Evolutionary conservation across 331 rosid genomes (phyloP), one percentile per base, ranked within the genome.

Genomic region (Quercus lobata): DNA sequence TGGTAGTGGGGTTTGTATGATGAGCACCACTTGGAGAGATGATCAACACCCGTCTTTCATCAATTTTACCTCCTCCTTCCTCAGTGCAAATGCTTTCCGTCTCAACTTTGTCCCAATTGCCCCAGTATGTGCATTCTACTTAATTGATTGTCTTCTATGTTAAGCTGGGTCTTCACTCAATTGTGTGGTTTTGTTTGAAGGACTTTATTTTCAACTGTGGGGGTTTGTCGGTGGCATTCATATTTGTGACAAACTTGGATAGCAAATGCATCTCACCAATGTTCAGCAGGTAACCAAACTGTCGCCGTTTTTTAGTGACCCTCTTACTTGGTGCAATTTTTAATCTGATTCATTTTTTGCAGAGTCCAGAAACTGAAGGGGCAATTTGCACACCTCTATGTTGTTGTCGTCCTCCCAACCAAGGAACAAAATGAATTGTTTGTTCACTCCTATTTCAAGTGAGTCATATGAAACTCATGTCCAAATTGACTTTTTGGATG

Each of bases 201-300:
- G 98, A 94, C 83, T 91, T 94, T 72, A 92, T 94, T 81, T 92
- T 94, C 94, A 94, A 94, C 72, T 94, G 96, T 78, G 97, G 97
- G 37, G 96, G 97, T 58, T 81, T 89, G 69, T 94, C 97, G 0
- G 96, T 94, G 76, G 97, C 97, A 55, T 92, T 94, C 83, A 72
- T 88, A 54, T 94, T 92, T 74, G 83, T 90, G 78, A 91, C 97
- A 21, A 83, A 84, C 74, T 86, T 93, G 91, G 97, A 91, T 78
- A 49, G 66, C 77, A 66, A 72, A 76, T 83, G 58, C 65, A 77
- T 87, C 68, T 82, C 91, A 8, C 78, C 89, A 46, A 61, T 89
- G 82, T 91, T 88, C 78, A 76, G 57, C 88, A 91, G 96, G 98
- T 94, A 74, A 83, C n/a, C 22, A 22, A 32, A 21, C 79, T 84